Evolutionary conservation across 169 alveolate species (phyloP).

Genomic region (Cryptosporidium sp.): DNA sequence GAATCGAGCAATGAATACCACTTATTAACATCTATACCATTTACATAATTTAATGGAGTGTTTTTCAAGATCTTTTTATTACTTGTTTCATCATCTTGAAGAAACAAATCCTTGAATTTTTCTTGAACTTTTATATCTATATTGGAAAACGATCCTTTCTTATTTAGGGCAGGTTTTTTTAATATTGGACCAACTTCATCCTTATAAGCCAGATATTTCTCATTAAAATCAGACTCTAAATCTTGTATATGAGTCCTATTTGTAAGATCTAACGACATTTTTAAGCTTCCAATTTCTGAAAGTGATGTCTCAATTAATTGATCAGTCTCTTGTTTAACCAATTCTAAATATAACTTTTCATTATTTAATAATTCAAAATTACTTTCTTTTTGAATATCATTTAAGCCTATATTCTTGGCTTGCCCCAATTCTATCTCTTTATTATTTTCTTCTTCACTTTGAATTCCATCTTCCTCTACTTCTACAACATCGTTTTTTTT

Average conservation of each 20-base stretch:
- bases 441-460: neutral
- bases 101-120: neutral
- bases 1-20: slow-evolving; percentile 52
- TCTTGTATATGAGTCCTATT: slow-evolving; percentile 14
- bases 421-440: neutral
- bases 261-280: neutral
- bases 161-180: neutral
- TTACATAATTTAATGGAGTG: slow-evolving; percentile 26
- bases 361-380: neutral
- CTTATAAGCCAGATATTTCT: slow-evolving; percentile 25
- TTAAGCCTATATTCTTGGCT: neutral
- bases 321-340: neutral
- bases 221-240: slow-evolving; percentile 22
- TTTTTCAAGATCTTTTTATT: neutral
- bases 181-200: neutral
- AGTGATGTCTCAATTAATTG: neutral
- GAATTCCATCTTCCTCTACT: neutral
- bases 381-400: neutral
- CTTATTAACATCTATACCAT: slow-evolving; percentile 3
- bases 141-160: slow-evolving; percentile 4
- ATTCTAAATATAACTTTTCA: neutral
- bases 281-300: slow-evolving; percentile 7
- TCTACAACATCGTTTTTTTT: neutral
- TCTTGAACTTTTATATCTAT: slow-evolving; percentile 10
- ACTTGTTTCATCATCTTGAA: neutral